These are phyloP conservation scores for Wickerhamiella pararugosa DNA, from an alignment of 1,139 yeast species.

Conservation along the genomic window DNA sequence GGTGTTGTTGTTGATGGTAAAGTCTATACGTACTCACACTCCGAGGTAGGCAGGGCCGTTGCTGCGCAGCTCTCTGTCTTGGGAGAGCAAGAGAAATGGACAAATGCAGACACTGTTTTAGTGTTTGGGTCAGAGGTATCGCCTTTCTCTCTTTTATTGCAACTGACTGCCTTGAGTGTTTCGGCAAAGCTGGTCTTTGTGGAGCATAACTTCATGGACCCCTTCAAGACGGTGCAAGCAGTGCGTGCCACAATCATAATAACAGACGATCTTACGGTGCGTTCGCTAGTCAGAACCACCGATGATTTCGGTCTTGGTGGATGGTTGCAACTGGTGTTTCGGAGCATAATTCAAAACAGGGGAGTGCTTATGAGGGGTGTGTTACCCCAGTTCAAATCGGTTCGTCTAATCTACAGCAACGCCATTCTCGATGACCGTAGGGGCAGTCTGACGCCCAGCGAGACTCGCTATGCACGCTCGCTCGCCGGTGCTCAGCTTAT, in stretches of 20 bases:
- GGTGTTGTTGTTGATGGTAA: conserved; percentile 6
- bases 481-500: conserved; percentile 25
- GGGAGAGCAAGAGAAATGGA: conserved; percentile 22
- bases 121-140: conserved; percentile 20
- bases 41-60: conserved; percentile 21
- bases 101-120: conserved; percentile 19
- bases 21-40: conserved; percentile 14
- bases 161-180: conserved; percentile 23
- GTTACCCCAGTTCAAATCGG: conserved; percentile 17
- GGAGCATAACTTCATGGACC: conserved; percentile 17
- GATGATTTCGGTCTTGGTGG: conserved; percentile 14
- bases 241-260: conserved; percentile 19
- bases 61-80: conserved; percentile 25
- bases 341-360: conserved; percentile 12
- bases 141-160: conserved; percentile 19
- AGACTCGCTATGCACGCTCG: conserved; percentile 21
- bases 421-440: conserved; percentile 13
- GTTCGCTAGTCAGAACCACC: conserved; percentile 17
- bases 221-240: conserved; percentile 15
- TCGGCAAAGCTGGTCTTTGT: conserved; percentile 20
- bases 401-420: conserved; percentile 21
- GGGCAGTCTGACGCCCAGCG: conserved; percentile 17
- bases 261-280: conserved; percentile 22
- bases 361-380: conserved; percentile 19
- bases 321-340: conserved; percentile 12